phyloP scores from a whole-genome alignment of 257 asterid genomes.

The Fraxinus cuspidata region DNA sequence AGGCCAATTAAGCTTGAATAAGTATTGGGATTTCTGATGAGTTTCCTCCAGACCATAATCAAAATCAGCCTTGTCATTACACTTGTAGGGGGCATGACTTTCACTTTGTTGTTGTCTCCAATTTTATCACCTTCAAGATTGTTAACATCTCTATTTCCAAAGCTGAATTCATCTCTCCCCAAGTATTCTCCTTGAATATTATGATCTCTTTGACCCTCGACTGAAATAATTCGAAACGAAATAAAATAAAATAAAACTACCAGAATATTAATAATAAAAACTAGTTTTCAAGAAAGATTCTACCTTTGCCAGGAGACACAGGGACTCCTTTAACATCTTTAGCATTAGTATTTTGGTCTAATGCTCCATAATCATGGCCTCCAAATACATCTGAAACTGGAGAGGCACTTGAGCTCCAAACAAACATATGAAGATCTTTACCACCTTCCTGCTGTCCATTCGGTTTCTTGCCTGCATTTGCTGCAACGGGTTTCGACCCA shows the following conservation, averaged over 20 bases:
- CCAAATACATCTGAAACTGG: slow-evolving; percentile 94
- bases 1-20: slow-evolving; percentile 87
- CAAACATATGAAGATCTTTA: slow-evolving; percentile 86
- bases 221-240: slow-evolving; percentile 14
- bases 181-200: slow-evolving; percentile 44
- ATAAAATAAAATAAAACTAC: neutral
- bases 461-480: slow-evolving; percentile 44
- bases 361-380: slow-evolving; percentile 58
- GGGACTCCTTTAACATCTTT: slow-evolving; percentile 64
- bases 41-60: slow-evolving; percentile 98
- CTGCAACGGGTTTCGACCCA: slow-evolving; percentile 33
- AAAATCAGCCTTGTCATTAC: slow-evolving; percentile 95
- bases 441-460: slow-evolving; percentile 49
- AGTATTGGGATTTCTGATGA: slow-evolving; percentile 94
- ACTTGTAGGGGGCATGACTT: slow-evolving; percentile 88
- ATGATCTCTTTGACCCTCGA: slow-evolving; percentile 45
- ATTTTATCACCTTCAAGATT: slow-evolving; percentile 40
- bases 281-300: neutral
- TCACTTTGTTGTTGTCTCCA: slow-evolving; percentile 52
- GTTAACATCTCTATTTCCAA: slow-evolving; percentile 52
- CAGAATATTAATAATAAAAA: neutral
- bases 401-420: slow-evolving; percentile 91
- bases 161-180: slow-evolving; percentile 66
- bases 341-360: slow-evolving; percentile 49
- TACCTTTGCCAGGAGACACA: slow-evolving; percentile 72